These are phyloP conservation scores for Chlamydomonas reinhardtii DNA, from an alignment of 163 green algal genomes.

Conservation along the genomic window DNA sequence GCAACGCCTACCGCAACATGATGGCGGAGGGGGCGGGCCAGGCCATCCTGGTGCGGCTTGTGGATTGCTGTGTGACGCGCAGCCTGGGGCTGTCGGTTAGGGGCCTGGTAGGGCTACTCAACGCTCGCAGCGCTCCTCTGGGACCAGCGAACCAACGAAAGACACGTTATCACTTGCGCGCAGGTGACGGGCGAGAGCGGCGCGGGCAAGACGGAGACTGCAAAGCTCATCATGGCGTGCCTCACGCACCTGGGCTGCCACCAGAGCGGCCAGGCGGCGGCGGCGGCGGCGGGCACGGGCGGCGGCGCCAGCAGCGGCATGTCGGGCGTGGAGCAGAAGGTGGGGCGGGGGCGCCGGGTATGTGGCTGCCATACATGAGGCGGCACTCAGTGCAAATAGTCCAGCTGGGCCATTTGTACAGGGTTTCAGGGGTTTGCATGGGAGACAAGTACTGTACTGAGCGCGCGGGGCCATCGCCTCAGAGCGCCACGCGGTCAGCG, in stretches of 20 bases:
- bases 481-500: too few relatives aligned
- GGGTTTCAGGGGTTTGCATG: neutral
- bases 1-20: slow-evolving; percentile 95
- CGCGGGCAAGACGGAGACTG: slow-evolving; percentile 99
- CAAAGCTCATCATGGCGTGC: slow-evolving; percentile 99
- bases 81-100: too few relatives aligned
- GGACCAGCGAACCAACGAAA: too few relatives aligned
- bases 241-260: slow-evolving; percentile 91
- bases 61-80: too few relatives aligned
- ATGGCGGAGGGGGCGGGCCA: slow-evolving; percentile 83
- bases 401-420: too few relatives aligned
- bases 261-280: slow-evolving; percentile 40
- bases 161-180: too few relatives aligned
- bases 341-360: neutral
- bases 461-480: too few relatives aligned
- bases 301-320: neutral
- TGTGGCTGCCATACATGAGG: too few relatives aligned
- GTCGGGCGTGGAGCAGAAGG: slow-evolving; percentile 56
- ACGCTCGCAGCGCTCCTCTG: too few relatives aligned
- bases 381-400: too few relatives aligned
- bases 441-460: too few relatives aligned
- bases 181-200: slow-evolving; percentile 95
- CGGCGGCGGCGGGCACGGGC: slow-evolving; percentile 1
- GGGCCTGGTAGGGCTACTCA: too few relatives aligned
- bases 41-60: slow-evolving; percentile 91